A percentile compares a stretch with the other conserved stretches of the same genome.
These are phyloP conservation scores for Thermoascus crustaceus DNA, from an alignment of 2,329 filamentous ascomycete genomes.

Conservation along the genomic window DNA sequence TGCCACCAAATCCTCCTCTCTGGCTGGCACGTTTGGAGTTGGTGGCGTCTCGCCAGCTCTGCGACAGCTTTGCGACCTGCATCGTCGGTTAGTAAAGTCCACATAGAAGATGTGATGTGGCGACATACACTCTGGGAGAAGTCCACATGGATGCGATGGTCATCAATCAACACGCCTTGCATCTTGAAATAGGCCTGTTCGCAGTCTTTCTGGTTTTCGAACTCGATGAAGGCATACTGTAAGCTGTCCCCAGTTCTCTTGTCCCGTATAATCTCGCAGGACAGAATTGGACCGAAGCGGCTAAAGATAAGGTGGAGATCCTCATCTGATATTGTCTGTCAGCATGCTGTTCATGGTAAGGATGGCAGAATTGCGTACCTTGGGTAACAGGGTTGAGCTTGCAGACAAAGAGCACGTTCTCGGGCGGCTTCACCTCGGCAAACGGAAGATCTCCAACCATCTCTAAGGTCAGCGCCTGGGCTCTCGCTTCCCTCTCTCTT, in stretches of 20 bases:
- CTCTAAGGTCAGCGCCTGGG: slow-evolving; percentile 88
- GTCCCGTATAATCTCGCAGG: slow-evolving; percentile 92
- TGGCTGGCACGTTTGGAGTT: slow-evolving; percentile 65
- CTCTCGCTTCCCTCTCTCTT: slow-evolving; percentile 81
- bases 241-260: slow-evolving; percentile 88
- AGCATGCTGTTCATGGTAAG: slow-evolving; percentile 2
- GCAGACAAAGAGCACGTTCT: slow-evolving; percentile 97
- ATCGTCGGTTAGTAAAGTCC: slow-evolving; percentile 14
- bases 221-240: slow-evolving; percentile 97
- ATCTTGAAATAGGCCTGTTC: slow-evolving; percentile 98
- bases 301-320: slow-evolving; percentile 95
- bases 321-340: slow-evolving; percentile 51
- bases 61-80: slow-evolving; percentile 65
- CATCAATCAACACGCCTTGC: slow-evolving; percentile 94
- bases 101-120: slow-evolving; percentile 1
- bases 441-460: slow-evolving; percentile 98
- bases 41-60: slow-evolving; percentile 78
- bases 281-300: slow-evolving; percentile 89
- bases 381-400: slow-evolving; percentile 95
- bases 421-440: slow-evolving; percentile 92
- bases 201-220: slow-evolving; percentile 83
- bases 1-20: slow-evolving; percentile 80
- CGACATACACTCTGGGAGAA: slow-evolving; percentile 84
- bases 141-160: slow-evolving; percentile 95
- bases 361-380: slow-evolving; percentile 28